A percentile compares a stretch with the other conserved stretches of the same genome.
Evolutionary conservation across 1,139 yeast genomes (phyloP).

Genomic region (Taiozyma sp.): DNA sequence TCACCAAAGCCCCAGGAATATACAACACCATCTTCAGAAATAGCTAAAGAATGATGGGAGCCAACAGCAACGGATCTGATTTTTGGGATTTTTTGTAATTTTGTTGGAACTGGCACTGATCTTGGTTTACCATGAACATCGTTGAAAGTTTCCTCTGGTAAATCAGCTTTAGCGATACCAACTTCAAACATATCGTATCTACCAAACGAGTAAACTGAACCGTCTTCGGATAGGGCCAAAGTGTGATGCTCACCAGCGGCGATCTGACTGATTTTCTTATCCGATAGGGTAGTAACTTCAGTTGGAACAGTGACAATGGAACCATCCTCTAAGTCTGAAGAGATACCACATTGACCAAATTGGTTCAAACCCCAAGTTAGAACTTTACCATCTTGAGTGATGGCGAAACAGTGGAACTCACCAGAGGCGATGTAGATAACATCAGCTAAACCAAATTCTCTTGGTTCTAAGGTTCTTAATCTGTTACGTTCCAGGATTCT

Average conservation of each 20-base stretch:
- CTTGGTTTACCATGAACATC: slow-evolving; percentile 82
- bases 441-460: slow-evolving; percentile 73
- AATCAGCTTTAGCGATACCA: slow-evolving; percentile 65
- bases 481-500: slow-evolving; percentile 75
- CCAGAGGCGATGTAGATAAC: slow-evolving; percentile 85
- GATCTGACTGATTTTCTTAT: slow-evolving; percentile 53
- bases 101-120: slow-evolving; percentile 84
- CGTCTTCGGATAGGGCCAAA: slow-evolving; percentile 64
- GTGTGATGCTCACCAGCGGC: slow-evolving; percentile 97
- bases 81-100: slow-evolving; percentile 51
- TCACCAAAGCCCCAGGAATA: slow-evolving; percentile 99
- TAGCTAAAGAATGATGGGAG: slow-evolving; percentile 87
- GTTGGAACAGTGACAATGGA: slow-evolving; percentile 79
- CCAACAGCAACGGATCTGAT: slow-evolving; percentile 74
- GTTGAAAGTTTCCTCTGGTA: slow-evolving; percentile 64
- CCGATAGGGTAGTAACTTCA: slow-evolving; percentile 53
- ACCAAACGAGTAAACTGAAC: slow-evolving; percentile 82
- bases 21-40: slow-evolving; percentile 77
- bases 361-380: slow-evolving; percentile 95
- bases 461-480: slow-evolving; percentile 64
- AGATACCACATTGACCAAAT: slow-evolving; percentile 91
- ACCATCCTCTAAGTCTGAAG: slow-evolving; percentile 70
- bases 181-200: slow-evolving; percentile 90
- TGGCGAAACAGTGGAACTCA: slow-evolving; percentile 94
- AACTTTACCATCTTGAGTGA: slow-evolving; percentile 66